Conservation (phyloP, 2,329 filamentous ascomycete genomes). For the Fusarium tricinctum region DNA sequence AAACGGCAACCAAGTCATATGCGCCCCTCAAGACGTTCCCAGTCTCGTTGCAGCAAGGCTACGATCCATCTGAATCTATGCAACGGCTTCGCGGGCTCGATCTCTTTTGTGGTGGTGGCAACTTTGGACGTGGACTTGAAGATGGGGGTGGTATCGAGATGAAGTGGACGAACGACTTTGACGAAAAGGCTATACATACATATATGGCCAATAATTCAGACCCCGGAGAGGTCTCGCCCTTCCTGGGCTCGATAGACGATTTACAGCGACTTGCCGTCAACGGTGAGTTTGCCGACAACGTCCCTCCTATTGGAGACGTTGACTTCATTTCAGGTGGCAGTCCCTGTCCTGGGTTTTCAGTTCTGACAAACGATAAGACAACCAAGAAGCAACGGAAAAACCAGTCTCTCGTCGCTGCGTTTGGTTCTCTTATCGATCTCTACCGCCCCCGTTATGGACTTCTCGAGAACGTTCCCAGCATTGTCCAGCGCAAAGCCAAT, state of each 20-base stretch:
- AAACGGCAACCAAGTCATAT: conserved; percentile 22
- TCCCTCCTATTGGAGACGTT: conserved; percentile 73
- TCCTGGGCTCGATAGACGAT: conserved; percentile 80
- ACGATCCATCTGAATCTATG: conserved; percentile 59
- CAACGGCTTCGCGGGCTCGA: conserved; percentile 72
- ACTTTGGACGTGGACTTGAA: conserved; percentile 81
- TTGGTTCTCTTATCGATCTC: conserved; percentile 80
- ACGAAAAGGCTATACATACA: conserved; percentile 74
- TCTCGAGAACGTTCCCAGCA: conserved; percentile 81
- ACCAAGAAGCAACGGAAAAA: conserved; percentile 73
- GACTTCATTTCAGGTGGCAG: conserved; percentile 80
- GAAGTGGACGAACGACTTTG: conserved; percentile 77
- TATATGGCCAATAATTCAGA: conserved; percentile 75
- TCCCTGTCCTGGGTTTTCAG: conserved; percentile 83
- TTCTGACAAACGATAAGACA: conserved; percentile 69
- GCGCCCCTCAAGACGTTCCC: conserved; percentile 57
- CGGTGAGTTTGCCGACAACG: conserved; percentile 60
- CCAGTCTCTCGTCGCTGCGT: conserved; percentile 82
- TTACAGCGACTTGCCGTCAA: conserved; percentile 69
- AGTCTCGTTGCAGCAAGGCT: conserved; percentile 65
- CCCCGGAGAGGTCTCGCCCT: conserved; percentile 64
- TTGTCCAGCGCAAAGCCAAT: conserved; percentile 65
- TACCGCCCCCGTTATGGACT: conserved; percentile 82
- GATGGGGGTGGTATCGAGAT: conserved; percentile 76
- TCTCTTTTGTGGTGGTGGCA: conserved; percentile 83